phyloP scores from a whole-genome alignment of 106 monocot genomes.

The Iris macrosiphon region DNA sequence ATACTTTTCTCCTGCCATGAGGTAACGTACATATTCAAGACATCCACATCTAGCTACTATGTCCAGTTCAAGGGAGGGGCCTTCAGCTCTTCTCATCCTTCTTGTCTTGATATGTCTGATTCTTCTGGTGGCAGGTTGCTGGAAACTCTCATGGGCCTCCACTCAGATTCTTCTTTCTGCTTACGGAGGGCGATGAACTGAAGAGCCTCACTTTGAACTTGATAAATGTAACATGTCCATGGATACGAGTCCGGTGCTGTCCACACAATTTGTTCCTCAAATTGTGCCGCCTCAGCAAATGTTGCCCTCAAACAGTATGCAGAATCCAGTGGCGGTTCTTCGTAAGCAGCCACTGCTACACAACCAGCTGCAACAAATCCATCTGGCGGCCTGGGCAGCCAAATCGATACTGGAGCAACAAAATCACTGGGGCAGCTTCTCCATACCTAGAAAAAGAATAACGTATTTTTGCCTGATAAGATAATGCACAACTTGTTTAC shows the following conservation, averaged over 20 bases:
- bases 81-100: background rate
- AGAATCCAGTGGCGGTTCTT: constrained; percentile 54
- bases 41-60: too few relatives aligned
- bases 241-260: constrained; percentile 73
- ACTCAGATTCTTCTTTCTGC: constrained; percentile 56
- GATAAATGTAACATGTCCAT: constrained; percentile 86
- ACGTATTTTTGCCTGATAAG: too few relatives aligned
- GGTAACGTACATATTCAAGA: too few relatives aligned
- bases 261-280: constrained; percentile 79
- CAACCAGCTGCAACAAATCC: constrained; percentile 81
- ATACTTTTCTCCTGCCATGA: too few relatives aligned
- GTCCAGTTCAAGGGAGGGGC: too few relatives aligned
- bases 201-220: constrained; percentile 80
- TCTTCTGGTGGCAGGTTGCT: constrained; percentile 9
- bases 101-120: constrained; percentile 5
- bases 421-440: constrained; percentile 90
- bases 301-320: constrained; percentile 51
- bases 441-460: constrained; percentile 60
- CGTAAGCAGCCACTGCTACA: constrained; percentile 60
- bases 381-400: constrained; percentile 84
- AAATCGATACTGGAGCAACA: constrained; percentile 59
- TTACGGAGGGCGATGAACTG: constrained; percentile 68
- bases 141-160: constrained; percentile 56
- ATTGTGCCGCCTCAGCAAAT: constrained; percentile 45
- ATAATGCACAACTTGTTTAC: too few relatives aligned